Evolutionary conservation across 2,329 filamentous ascomycete genomes (phyloP).

Genomic region (Rhynchosporium secalis): DNA sequence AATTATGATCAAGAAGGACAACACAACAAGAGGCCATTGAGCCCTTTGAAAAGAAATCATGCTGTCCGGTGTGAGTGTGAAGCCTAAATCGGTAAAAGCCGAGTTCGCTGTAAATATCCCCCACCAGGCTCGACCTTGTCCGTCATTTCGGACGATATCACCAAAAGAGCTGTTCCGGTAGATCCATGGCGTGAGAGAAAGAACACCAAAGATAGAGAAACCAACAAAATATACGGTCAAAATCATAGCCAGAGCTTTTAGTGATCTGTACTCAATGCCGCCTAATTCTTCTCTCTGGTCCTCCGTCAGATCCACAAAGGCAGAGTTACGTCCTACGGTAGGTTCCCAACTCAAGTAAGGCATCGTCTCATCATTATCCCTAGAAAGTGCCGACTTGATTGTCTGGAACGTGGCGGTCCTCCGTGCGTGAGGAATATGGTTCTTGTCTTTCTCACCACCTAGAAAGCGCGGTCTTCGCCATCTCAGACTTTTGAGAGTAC

Average conservation of each 20-base stretch:
- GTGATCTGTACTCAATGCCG: slow-evolving; percentile 90
- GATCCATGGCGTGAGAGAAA: slow-evolving; percentile 82
- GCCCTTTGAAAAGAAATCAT: slow-evolving; percentile 87
- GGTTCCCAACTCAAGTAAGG: slow-evolving; percentile 95
- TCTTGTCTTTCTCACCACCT: slow-evolving; percentile 38
- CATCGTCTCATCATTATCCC: slow-evolving; percentile 58
- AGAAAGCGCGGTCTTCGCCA: slow-evolving; percentile 47
- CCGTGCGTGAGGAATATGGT: slow-evolving; percentile 21
- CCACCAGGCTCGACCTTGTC: slow-evolving; percentile 79
- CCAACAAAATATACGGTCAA: slow-evolving; percentile 78
- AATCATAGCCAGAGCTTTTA: slow-evolving; percentile 82
- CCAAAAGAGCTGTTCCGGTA: slow-evolving; percentile 62
- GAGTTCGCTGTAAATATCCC: slow-evolving; percentile 85
- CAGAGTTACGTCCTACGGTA: slow-evolving; percentile 89
- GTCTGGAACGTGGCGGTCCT: slow-evolving; percentile 53
- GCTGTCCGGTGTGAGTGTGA: slow-evolving; percentile 87
- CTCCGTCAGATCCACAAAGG: slow-evolving; percentile 83
- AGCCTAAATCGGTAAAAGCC: slow-evolving; percentile 93
- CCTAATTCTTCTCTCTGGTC: slow-evolving; percentile 93
- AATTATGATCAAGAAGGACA: slow-evolving; percentile 86
- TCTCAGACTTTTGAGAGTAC: slow-evolving; percentile 40
- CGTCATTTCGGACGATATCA: slow-evolving; percentile 59
- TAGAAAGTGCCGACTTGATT: slow-evolving; percentile 49
- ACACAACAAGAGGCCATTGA: slow-evolving; percentile 71
- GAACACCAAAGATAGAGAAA: slow-evolving; percentile 75